Base-by-base conservation (phyloP, 1,284 basidiomycete genomes). In the Trichosporon ovoides region DNA sequence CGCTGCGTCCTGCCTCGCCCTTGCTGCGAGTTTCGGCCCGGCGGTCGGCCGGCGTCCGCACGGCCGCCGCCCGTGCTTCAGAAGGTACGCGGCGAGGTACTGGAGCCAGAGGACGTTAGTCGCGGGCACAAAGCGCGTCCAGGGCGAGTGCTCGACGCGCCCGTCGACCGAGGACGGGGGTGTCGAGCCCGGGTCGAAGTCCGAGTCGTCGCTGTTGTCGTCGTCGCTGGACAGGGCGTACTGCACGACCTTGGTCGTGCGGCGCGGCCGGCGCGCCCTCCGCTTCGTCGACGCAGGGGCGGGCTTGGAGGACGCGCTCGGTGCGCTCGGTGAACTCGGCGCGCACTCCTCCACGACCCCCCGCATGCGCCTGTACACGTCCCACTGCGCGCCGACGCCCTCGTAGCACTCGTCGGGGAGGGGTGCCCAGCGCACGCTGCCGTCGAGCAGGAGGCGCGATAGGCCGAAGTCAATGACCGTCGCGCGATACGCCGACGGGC, bases 401-500 rank as follows among this genome's bases (percentile, higher is more conserved):
- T 87, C 86, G 68, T 91, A 92, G 22, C 88, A 82, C 66, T 90
- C 90, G 14, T 84, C 82, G 33, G 91, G 88, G 60, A 91, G 84
- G 3, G 65, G 34, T 0, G 72, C 67, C 64, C 43, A 56, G 55
- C 38, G 49, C 14, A 28, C 49, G 7, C 55, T 16, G 1, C 46
- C 53, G 1, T 56, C 38, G 5, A 65, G 54, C 14, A 85, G 81
- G 81, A 91, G 87, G 48, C 94, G 83, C 1, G 95, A 91, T 3
- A 98, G 81, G 3, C 95, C 94, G 43, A 98, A 85, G 76, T 98
- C 95, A 70, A 98, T 98, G 64, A 98, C 80, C 6, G 91, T 95
- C 5, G 86, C 85, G n/a, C 63, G 82, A 79, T 3, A 95, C 81
- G 11, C 88, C 89, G 81, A 78, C 71, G 75, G 51, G 76, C 57